Evolutionary conservation across 352 stramenopile genomes (phyloP).

Genomic region (Globisporangium orthogonon): DNA sequence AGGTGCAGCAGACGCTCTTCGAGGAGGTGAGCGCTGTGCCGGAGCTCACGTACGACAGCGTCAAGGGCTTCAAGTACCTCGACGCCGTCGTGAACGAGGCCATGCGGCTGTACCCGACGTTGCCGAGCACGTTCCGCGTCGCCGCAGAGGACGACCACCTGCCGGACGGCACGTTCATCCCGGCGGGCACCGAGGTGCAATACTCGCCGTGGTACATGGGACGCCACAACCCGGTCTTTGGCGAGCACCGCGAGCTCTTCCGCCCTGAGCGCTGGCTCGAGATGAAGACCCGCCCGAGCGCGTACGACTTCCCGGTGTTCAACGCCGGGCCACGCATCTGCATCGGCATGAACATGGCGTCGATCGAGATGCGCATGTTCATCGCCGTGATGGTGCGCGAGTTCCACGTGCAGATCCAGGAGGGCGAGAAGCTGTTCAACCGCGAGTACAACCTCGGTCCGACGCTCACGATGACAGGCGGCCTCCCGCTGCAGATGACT

Average conservation of each 20-base stretch:
- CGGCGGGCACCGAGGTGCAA: conserved; percentile 47
- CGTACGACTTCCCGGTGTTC: conserved; percentile 71
- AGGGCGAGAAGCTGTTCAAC: background rate
- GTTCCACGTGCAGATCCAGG: background rate
- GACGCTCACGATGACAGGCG: conserved; percentile 5
- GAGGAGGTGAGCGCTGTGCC: conserved; percentile 21
- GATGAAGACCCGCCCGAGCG: conserved; percentile 41
- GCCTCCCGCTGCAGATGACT: conserved; percentile 3
- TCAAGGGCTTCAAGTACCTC: conserved; percentile 63
- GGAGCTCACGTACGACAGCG: conserved; percentile 37
- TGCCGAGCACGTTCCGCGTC: conserved; percentile 70
- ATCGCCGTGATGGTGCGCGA: background rate
- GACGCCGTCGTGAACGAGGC: conserved; percentile 65
- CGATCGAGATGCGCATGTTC: background rate
- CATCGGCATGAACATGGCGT: conserved; percentile 64
- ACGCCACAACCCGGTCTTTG: conserved; percentile 25
- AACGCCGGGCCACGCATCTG: conserved; percentile 61
- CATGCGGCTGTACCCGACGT: conserved; percentile 65
- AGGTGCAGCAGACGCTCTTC: conserved; percentile 43
- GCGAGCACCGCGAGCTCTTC: conserved; percentile 39
- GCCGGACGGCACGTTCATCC: conserved; percentile 20
- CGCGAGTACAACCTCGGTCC: background rate
- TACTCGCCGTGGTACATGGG: conserved; percentile 82
- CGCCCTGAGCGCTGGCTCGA: conserved; percentile 68
- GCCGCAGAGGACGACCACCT: conserved; percentile 6